Base-by-base conservation (phyloP, 2,329 filamentous ascomycete genomes). In the Plenodomus tracheiphilus region DNA sequence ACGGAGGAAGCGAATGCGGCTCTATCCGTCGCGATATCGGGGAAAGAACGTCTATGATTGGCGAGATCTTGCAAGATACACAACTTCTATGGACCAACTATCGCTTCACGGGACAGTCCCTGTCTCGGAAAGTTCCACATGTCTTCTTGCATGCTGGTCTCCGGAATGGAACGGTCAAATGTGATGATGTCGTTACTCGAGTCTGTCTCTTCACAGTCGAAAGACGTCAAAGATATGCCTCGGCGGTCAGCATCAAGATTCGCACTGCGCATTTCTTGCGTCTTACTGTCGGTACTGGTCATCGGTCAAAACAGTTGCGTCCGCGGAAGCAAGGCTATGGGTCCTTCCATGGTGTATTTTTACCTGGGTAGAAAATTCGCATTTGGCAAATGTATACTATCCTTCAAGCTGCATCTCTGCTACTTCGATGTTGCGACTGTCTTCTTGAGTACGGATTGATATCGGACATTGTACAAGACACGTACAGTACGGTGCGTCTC, bases 11-110 rank as follows among this genome's bases (percentile, higher is more conserved):
- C 5, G n/a, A 39, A 46, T 47, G 52, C 43, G 46, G 49, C 52
- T 55, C 52, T 47, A 45, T 41, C 43, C 46, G 41, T 47, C 16
- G 37, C 43, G 43, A 46, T 40, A 40, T 46, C 43, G 43, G 43
- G 43, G 16, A 28, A 8, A 18, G 34, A 4, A 22, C 20, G 36
- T 30, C 28, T 11, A 37, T 38, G 36, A 37, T 37, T 38, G 25
- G 20, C 15, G 32, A 37, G 20, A 36, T 13, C 9, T 17, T 38
- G 19, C 32, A 35, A 43, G 4, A 25, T 38, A 18, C 2, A 15
- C 28, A 25, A 11, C 28, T 32, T 32, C 28, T 32, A 4, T 11
- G 28, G 28, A 32, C 13, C 28, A 15, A 25, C 13, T 32, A 15
- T 32, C 28, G 28, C 28, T 32, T 15, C 28, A 32, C 28, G 6